Evolutionary conservation across 345 rosid species (phyloP), one percentile per base, ranked within the genome.

Genomic region (Salix caprea): DNA sequence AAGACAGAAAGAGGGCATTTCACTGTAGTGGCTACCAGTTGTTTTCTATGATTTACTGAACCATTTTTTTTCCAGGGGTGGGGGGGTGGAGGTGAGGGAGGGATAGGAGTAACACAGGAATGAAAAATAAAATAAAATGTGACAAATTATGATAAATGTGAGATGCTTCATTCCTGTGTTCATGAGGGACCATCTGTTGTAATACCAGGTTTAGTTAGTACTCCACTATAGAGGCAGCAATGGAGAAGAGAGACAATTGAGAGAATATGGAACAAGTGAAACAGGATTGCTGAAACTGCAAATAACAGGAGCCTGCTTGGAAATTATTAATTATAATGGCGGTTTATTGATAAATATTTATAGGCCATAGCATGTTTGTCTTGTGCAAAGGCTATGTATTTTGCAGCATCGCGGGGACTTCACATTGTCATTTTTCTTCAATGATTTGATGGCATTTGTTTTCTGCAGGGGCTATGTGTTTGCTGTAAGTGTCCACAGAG

Each of bases 401-500:
- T 19, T 67, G 12, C 44, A 16, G 70, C 7, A 23, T 56, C 61
- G 26, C 26, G 1, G 26, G 26, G 61, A n/a, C 12, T 8, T 15
- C 30, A 7, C 39, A 42, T 11, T n/a, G 42, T 34, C 12, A 6
- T 23, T 8, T 18, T 7, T 56, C 56, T 71, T n/a, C 7, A 34
- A 56, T 65, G 72, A 54, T 74, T 54, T 79, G 69, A 76, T 82
- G 40, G 46, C 30, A 13, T 75, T 54, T 82, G 66, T 79, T 58
- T 83, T 71, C 50, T 79, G 80, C 87, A 96, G 99, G 84, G 99
- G 97, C 62, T 94, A 96, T 84, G 98, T 92, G 58, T 96, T 96
- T 84, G 97, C 98, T 0, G 98, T 96, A 61, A 94, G 98, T 44
- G 97, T 96, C 69, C 98, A 96, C 84, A 84, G 99, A 87, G 98